These are phyloP conservation scores for Labyrinthula sp. DNA, from an alignment of 352 stramenopile genomes.

Conservation along the genomic window DNA sequence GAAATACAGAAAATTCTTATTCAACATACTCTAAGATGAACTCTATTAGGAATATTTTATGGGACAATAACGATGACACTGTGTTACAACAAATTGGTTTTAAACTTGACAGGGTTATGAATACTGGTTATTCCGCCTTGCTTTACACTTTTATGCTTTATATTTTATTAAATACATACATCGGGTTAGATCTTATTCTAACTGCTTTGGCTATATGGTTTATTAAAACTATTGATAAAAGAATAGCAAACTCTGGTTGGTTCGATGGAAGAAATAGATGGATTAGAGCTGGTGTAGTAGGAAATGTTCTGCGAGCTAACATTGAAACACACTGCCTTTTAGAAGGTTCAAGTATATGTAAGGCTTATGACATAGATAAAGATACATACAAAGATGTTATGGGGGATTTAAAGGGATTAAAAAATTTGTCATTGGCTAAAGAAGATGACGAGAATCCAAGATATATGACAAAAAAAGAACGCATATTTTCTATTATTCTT, in stretches of 20 bases:
- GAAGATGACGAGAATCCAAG: conserved; percentile 18
- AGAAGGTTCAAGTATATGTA: conserved; percentile 13
- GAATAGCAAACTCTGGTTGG: conserved; percentile 31
- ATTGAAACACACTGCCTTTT: conserved; percentile 27
- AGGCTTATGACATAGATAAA: conserved; percentile 1
- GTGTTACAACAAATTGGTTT: conserved; percentile 34
- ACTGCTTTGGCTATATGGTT: conserved; percentile 37
- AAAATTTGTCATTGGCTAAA: too few relatives aligned
- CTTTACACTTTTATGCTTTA: conserved; percentile 37
- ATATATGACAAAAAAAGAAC: conserved; percentile 26
- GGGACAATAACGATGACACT: conserved; percentile 33
- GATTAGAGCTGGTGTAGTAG: conserved; percentile 12
- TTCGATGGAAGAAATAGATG: conserved; percentile 30
- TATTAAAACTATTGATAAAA: conserved; percentile 34
- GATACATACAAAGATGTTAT: conserved; percentile 1
- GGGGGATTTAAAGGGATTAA: too few relatives aligned
- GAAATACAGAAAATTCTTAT: conserved; percentile 24
- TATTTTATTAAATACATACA: conserved; percentile 35
- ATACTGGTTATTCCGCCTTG: conserved; percentile 33
- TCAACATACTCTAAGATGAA: conserved; percentile 30
- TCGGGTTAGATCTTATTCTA: conserved; percentile 35
- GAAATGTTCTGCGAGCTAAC: conserved; percentile 27
- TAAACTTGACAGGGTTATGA: conserved; percentile 36
- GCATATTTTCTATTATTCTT: neutral
- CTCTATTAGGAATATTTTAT: conserved; percentile 27